Base-by-base conservation (phyloP, 371 early-diverging fungal genomes). In the Syncephalis plumigaleata region DNA sequence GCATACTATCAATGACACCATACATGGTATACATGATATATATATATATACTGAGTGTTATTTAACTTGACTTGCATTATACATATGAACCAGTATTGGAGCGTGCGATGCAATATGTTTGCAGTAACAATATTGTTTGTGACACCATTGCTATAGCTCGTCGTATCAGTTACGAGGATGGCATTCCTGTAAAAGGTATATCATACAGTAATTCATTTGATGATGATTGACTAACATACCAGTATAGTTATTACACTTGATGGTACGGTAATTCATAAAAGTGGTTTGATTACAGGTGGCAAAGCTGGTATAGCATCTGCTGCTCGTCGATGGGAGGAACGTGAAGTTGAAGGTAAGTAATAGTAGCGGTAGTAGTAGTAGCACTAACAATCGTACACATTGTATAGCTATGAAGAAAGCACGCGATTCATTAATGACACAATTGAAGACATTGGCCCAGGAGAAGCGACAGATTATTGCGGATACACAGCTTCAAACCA, bases 281-380 rank as follows among this genome's bases (percentile, higher is more conserved):
- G 75, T 50, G 98, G 96, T 40, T 61, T 91, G 53, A 97, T 99
- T 47, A 94, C 94, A 0, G 98, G 98, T 58, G 86, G 84, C 25
- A 61, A 65, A 31, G 64, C 60, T 18, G 65, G 60, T 0, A 48
- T 62, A 16, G 53, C 55, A 11, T 44, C 63, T 1, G 60, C 63
- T 16, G 67, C 75, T 4, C 68, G 73, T 45, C 66, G 79, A 44
- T 95, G 95, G 92, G 83, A 92, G 46, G 88, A 90, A 20, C 74
- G 75, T 23, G 90, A 84, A 36, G 61, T 95, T 11, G 84, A 81
- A 54, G 67, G 73, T 75, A 50, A 44, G 45, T 38, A 31, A 31
- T 11, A 31, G 26, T 23, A 39, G 27, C 38, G 11, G 3, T 36
- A 18, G 20, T 45, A 27, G 42, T 24, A 9, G n/a, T 25, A 16